phyloP scores from a whole-genome alignment of 441 rosid species.

The Melianthus villosus region DNA sequence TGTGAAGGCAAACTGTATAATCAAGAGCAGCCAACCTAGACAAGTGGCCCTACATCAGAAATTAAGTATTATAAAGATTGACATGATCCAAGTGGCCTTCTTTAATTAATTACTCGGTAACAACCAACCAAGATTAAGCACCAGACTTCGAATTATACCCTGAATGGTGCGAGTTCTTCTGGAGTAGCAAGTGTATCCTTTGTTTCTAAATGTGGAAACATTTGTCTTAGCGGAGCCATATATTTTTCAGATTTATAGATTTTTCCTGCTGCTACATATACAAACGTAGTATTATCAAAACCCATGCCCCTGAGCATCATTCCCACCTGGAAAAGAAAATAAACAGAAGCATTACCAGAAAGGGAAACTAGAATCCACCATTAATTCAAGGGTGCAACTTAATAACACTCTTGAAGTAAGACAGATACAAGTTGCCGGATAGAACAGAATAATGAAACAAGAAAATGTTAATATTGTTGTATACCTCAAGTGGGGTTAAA shows the following conservation, averaged over 20 bases:
- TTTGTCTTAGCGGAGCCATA: slow-evolving; percentile 76
- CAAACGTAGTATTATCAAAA: slow-evolving; percentile 56
- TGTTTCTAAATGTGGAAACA: slow-evolving; percentile 86
- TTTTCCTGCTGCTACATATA: slow-evolving; percentile 81
- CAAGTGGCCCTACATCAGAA: slow-evolving; percentile 51
- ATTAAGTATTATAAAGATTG: slow-evolving; percentile 12
- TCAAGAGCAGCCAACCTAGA: slow-evolving; percentile 95
- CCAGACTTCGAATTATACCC: slow-evolving; percentile 28
- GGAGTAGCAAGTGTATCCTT: slow-evolving; percentile 62
- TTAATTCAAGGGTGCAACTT: neutral
- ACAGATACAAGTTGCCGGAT: too few relatives aligned
- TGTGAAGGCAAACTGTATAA: slow-evolving; percentile 78
- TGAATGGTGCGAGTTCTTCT: slow-evolving; percentile 74
- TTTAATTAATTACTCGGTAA: too few relatives aligned
- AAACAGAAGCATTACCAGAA: neutral
- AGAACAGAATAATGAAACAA: too few relatives aligned
- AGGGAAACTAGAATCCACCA: neutral
- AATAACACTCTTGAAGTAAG: too few relatives aligned
- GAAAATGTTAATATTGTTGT: neutral
- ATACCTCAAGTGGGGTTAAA: slow-evolving; percentile 80
- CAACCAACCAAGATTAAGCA: neutral
- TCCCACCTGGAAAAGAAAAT: slow-evolving; percentile 45
- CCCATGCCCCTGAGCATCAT: slow-evolving; percentile 99
- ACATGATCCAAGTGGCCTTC: neutral
- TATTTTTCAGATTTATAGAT: slow-evolving; percentile 73